Evolutionary conservation across 192 early-diverging fungal species (phyloP), one percentile per base, ranked within the genome.

Genomic region (Phlyctochytrium planicorne): DNA sequence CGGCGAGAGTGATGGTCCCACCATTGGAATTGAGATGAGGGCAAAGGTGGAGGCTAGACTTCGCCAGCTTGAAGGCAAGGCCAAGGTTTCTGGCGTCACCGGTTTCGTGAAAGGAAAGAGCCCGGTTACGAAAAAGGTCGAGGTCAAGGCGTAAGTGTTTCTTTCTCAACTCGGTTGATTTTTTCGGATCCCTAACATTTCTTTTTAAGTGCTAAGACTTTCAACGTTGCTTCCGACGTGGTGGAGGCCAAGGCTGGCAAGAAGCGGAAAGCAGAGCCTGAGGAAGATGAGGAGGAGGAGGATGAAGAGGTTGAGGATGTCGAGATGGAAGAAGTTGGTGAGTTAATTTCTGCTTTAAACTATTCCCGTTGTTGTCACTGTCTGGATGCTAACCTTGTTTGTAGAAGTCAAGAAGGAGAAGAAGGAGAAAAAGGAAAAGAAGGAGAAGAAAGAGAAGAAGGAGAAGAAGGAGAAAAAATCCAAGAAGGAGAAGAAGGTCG

Each of bases 1-100:
- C 29, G 82, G 83, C 25, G 84, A 90, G 37, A 25, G 20, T 4
- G 83, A 89, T 34, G 68, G 75, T 30, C 77, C 81, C 24, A 92
- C 94, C 64, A 68, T 98, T 36, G 95, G 95, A 65, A 86, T 94
- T 59, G 90, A 90, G 75, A 80, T 84, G 77, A 89, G 94, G 31
- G 88, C 88, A 67, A 92, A 94, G 87, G 79, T 95, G 60, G 95
- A 96, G 80, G 82, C 84, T 55, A 83, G 95, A 31, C 84, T 98
- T 73, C 80, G 93, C 60, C 90, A 94, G 80, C 84, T 98, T 52
- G 95, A 98, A 83, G 91, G 91, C 50, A 83, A 83, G 68, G 71
- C 90, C 79, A 73, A 86, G 80, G 34, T 67, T 27, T 36, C 69
- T 32, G 67, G 59, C 59, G 87, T 85, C 27, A 83, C 83, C 57